These are phyloP conservation scores for Acanthamoeba lenticulata DNA, from an alignment of 208 protist genomes.

Conservation along the genomic window DNA sequence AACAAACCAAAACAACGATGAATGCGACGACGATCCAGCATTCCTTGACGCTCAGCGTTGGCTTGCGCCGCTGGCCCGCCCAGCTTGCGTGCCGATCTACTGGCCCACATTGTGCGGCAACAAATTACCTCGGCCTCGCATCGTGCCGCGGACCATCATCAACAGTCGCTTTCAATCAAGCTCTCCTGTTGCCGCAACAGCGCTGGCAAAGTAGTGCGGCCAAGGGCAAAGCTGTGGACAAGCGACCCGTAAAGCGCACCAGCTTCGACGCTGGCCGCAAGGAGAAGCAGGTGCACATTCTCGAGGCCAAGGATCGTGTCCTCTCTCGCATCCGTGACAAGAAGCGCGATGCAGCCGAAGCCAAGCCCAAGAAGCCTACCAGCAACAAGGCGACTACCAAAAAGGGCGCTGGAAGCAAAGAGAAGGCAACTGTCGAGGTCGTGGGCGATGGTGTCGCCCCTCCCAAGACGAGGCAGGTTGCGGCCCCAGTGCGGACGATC, in stretches of 20 bases:
- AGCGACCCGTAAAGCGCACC: neutral
- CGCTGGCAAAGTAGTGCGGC: too few species aligned
- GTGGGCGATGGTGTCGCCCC: neutral
- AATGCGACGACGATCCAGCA: too few species aligned
- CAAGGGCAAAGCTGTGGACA: too few species aligned
- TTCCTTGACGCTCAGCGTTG: too few species aligned
- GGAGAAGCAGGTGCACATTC: slow-evolving; percentile 1
- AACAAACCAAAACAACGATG: too few species aligned
- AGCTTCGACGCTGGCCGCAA: neutral
- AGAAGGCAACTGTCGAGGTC: neutral
- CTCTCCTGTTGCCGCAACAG: too few species aligned
- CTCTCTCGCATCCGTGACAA: neutral
- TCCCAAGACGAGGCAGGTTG: neutral
- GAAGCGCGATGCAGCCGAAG: neutral
- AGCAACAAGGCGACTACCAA: neutral
- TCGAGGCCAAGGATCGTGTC: neutral
- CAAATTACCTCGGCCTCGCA: too few species aligned
- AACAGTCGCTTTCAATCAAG: too few species aligned
- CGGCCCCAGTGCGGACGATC: neutral
- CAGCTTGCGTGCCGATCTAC: too few species aligned
- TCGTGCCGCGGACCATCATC: too few species aligned
- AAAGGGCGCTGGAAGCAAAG: neutral
- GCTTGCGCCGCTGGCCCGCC: too few species aligned
- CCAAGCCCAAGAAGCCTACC: neutral
- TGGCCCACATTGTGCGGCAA: too few species aligned